Base-by-base conservation (phyloP, 495 filamentous ascomycete genomes). In the Apodospora peruviana region DNA sequence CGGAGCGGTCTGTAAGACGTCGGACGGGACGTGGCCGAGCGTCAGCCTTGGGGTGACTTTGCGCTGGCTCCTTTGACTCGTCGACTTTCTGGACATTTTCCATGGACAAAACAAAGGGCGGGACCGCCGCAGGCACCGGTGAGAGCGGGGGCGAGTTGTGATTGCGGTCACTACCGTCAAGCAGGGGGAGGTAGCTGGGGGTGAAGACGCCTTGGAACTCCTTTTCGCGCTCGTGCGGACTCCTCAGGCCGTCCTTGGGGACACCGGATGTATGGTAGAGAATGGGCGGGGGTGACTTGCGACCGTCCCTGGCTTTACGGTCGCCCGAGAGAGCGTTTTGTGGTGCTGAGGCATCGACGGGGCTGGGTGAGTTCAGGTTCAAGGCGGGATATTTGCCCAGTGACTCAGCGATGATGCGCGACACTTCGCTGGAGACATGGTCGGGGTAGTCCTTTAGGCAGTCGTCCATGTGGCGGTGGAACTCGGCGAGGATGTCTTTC, bases 201-300 rank as follows among this genome's bases (percentile, higher is more conserved):
- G 78, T 83, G 56, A 83, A 82, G 17, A 82, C 52, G 29, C 79
- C 80, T 29, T 77, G 74, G 50, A 83, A 78, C 49, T 82, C 79
- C 47, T 67, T 66, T 53, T 80, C 78, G 22, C 74, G 71, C 43
- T 75, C 74, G 61, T 76, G 72, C 35, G 72, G 68, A 29, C 61
- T 72, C 35, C 65, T 45, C 19, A 62, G 59, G 47, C 55, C 52
- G 5, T 73, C 65, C 47, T 62, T 60, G 20, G 64, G 50, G 20
- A 44, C 55, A 37, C 60, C 64, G 2, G 70, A 68, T 36, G 59
- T 68, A 41, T 66, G 68, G 53, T 57, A 69, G 27, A 68, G 65
- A 19, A 65, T 38, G n/a, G 72, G 70, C 27, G 71, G 69, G 35
- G 69, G 67, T n/a, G 70, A 71, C 41, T 61, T 58, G 42, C 63